phyloP scores from a whole-genome alignment of 1,139 yeast species.

The Taiozyma onychis region DNA sequence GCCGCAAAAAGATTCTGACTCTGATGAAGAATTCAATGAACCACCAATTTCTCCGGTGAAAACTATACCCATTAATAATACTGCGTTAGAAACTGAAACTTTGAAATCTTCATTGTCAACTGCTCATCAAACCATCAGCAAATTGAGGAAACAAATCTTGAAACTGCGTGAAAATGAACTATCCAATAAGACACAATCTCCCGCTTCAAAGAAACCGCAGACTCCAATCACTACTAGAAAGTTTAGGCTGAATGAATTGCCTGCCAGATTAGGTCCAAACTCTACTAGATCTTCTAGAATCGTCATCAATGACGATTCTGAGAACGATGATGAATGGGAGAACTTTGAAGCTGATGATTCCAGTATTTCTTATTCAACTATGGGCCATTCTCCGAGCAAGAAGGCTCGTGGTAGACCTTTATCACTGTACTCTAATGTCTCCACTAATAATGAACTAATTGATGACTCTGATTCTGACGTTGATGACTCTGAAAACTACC shows the following conservation, averaged over 20 bases:
- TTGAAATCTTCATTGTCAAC: slow-evolving; percentile 59
- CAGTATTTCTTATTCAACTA: slow-evolving; percentile 8
- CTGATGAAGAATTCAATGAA: slow-evolving; percentile 25
- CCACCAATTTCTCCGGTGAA: slow-evolving; percentile 35
- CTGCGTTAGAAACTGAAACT: slow-evolving; percentile 62
- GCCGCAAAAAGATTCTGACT: slow-evolving; percentile 20
- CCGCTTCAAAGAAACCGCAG: slow-evolving; percentile 7
- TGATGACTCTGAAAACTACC: slow-evolving; percentile 10
- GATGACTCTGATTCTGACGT: slow-evolving; percentile 22
- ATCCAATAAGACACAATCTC: slow-evolving; percentile 10
- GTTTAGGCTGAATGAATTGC: slow-evolving; percentile 11
- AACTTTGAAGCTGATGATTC: slow-evolving; percentile 21
- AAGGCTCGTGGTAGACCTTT: slow-evolving; percentile 12
- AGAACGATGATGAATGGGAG: slow-evolving; percentile 28
- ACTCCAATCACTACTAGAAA: slow-evolving; percentile 5
- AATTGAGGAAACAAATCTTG: slow-evolving; percentile 44
- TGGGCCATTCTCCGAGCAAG: slow-evolving; percentile 12
- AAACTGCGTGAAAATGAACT: slow-evolving; percentile 33
- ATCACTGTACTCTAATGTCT: slow-evolving; percentile 10
- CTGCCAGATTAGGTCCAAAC: slow-evolving; percentile 13
- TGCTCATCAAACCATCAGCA: slow-evolving; percentile 56
- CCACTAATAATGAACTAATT: slow-evolving; percentile 11
- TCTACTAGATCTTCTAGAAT: slow-evolving; percentile 20
- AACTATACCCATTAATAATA: slow-evolving; percentile 41
- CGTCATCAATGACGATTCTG: slow-evolving; percentile 18